phyloP scores from a whole-genome alignment of 441 rosid species.

The Gossypium schwendimanii region DNA sequence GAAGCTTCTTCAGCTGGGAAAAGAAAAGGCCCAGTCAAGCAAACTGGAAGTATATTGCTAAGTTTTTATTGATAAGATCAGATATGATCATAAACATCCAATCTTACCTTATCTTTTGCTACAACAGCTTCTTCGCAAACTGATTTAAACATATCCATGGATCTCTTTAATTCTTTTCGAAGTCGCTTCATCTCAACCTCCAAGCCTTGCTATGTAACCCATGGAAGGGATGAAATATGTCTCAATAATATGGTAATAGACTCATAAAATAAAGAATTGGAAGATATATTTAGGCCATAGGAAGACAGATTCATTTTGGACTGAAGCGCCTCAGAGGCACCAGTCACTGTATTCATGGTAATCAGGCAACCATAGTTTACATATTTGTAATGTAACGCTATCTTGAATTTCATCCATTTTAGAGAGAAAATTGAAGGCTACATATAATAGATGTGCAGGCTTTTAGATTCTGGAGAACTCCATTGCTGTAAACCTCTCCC shows the following conservation, averaged over 20 bases:
- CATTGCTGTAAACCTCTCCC: background rate
- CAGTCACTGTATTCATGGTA: background rate
- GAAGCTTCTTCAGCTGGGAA: slow-evolving; percentile 36
- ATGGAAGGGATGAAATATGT: slow-evolving; percentile 8
- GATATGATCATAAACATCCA: background rate
- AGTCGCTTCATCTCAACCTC: slow-evolving; percentile 45
- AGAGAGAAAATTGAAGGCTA: background rate
- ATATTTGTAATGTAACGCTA: background rate
- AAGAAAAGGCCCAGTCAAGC: background rate
- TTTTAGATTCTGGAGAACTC: background rate
- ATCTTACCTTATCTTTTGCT: slow-evolving; percentile 33
- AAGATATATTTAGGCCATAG: background rate
- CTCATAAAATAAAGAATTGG: background rate
- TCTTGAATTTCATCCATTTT: too few relatives aligned
- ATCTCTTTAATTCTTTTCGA: slow-evolving; percentile 41
- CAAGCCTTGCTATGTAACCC: slow-evolving; percentile 23
- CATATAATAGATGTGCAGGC: background rate
- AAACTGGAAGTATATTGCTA: background rate
- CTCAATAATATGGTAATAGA: background rate
- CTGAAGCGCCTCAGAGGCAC: background rate
- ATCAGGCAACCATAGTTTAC: background rate
- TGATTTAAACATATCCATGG: slow-evolving; percentile 29
- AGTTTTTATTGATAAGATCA: background rate
- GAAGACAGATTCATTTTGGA: background rate
- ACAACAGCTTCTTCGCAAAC: slow-evolving; percentile 28